phyloP scores from a whole-genome alignment of 169 alveolate genomes.

The Plasmodium inui region DNA sequence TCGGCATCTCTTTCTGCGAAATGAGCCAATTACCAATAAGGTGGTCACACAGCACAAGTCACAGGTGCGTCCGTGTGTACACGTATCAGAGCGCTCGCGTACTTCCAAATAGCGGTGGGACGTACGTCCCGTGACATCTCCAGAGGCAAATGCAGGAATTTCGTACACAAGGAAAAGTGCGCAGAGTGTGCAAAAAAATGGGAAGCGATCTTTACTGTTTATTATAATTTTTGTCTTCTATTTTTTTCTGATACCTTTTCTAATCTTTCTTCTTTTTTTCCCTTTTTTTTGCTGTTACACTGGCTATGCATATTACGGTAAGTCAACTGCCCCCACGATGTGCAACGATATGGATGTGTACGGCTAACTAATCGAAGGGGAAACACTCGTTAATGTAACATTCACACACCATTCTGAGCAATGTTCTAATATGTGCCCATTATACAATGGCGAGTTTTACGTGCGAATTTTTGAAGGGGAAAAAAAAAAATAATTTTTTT shows the following conservation, averaged over 20 bases:
- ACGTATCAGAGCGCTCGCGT: not conserved
- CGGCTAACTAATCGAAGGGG: not conserved
- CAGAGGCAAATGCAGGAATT: not conserved
- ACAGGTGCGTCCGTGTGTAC: not conserved
- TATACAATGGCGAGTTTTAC: not conserved
- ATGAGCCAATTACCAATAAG: not conserved
- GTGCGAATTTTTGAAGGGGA: not conserved
- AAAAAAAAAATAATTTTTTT: not conserved
- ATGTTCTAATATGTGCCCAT: not conserved
- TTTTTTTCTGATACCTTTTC: too few species aligned
- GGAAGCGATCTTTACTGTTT: not conserved
- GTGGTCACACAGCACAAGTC: not conserved
- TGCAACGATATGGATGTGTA: not conserved
- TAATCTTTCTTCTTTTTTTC: too few species aligned
- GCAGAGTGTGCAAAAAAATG: not conserved
- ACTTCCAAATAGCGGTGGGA: not conserved
- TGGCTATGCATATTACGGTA: not conserved
- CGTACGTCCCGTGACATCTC: not conserved
- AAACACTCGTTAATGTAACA: not conserved
- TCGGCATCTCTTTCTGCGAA: not conserved
- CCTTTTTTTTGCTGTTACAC: not conserved
- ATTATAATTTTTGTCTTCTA: not conserved
- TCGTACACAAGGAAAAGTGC: not conserved
- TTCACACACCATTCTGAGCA: not conserved
- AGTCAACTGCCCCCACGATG: not conserved